Evolutionary conservation across 106 monocot species (phyloP), one percentile per base, ranked within the genome.

Genomic region (Dendrobium nobile): DNA sequence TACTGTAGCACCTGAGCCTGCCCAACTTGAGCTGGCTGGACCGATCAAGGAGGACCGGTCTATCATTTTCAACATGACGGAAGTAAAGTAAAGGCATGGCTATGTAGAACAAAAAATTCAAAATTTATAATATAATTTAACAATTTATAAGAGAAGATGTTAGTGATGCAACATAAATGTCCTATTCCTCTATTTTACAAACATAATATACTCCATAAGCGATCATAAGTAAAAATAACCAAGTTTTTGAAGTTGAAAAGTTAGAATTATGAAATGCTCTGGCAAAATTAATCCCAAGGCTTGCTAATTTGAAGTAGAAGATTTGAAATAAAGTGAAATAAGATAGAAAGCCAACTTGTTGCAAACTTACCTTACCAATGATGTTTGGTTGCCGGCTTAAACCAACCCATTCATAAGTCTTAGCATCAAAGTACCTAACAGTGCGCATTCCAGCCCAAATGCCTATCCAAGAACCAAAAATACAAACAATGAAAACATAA

Each of bases 391-490:
- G 97, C 31, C 91, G 92, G 54, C 97, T 98, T 85, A 98, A 73
- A 73, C 97, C 94, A 85, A 98, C 97, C 97, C 97, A 98, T 77
- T 94, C 90, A 80, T 98, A 98, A 31, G 97, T 94, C 82, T 95
- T 98, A 22, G 90, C 97, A 89, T 98, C 97, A 73, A 97, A 97
- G 75, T 97, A 97, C 61, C 94, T 85, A 70, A 97, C 97, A 47
- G 92, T 97, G 54, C 73, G 80, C 97, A 97, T 97, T 82, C 97
- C 97, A 47, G 94, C 89, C 97, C 97, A 97, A 73, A 97, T 97
- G 78, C 97, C 97, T 96, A 72, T 58, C 59, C 13, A 87, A 74
- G 74, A 42, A 26, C 70, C 70, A 70, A 37, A 3, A 70, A 43
- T 74, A 41, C 4, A 48, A 76, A 75, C 4, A 43, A 42, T 43